Conservation (phyloP, 139 green algal species). For the Picocystis salinarum region DNA sequence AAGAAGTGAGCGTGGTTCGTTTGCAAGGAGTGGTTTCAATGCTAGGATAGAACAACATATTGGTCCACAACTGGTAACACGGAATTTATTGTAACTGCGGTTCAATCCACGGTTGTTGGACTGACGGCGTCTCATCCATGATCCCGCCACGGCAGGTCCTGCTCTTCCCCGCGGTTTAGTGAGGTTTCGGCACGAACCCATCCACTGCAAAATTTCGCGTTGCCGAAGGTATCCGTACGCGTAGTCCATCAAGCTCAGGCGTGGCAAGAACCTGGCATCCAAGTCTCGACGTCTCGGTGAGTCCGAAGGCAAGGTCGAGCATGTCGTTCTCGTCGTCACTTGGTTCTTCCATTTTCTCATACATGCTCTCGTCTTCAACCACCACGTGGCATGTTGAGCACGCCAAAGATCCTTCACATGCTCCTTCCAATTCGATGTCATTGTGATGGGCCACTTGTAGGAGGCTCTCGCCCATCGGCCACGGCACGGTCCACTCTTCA, state of each 20-base stretch:
- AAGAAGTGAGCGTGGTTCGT: too few species aligned
- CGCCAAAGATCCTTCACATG: constrained; percentile 87
- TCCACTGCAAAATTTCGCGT: constrained; percentile 88
- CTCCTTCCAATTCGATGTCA: constrained; percentile 94
- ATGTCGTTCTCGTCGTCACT: constrained; percentile 98
- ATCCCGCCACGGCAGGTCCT: too few species aligned
- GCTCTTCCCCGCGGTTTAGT: constrained; percentile 33
- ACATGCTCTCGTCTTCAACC: constrained; percentile 36
- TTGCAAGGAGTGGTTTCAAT: too few species aligned
- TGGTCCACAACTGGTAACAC: too few species aligned
- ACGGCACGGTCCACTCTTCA: constrained; percentile 44
- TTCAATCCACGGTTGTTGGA: too few species aligned
- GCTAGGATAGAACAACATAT: too few species aligned
- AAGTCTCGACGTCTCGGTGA: constrained; percentile 87
- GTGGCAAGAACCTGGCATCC: constrained; percentile 81
- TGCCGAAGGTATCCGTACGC: constrained; percentile 72
- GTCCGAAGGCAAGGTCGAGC: constrained; percentile 93
- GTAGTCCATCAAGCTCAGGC: constrained; percentile 76
- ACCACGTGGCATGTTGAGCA: constrained; percentile 98
- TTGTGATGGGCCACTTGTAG: constrained; percentile 86
- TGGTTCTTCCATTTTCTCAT: constrained; percentile 67
- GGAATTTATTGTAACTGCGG: too few species aligned
- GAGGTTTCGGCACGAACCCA: constrained; percentile 57
- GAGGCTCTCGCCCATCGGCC: constrained; percentile 61
- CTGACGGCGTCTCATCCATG: too few species aligned